Evolutionary conservation across 352 stramenopile species (phyloP), one percentile per base, ranked within the genome.

Genomic region (Phytophthora sp.): DNA sequence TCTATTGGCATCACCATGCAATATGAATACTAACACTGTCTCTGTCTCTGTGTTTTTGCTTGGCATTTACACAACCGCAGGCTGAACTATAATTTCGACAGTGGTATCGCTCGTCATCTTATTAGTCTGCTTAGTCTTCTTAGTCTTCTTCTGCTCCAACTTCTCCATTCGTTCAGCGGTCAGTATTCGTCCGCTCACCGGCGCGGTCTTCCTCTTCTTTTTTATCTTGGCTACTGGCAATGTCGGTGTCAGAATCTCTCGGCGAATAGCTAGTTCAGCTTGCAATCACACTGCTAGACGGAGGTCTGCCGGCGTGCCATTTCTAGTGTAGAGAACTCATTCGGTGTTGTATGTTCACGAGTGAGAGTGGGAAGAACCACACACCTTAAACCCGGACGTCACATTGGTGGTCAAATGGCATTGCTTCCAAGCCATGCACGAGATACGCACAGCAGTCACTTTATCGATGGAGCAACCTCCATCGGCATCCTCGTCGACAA

Each of bases 381-480:
- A 47, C 5, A 26, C 38, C n/a, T 45, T 24, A 11, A 47, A 47
- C 15, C 41, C 4, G 3, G 41, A 47, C 21, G 8, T 18, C 8
- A 47, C 23, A n/a, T 30, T 29, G 6, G 41, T 47, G 8, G 41
- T 21, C 27, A 47, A 47, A 21, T 30, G 11, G 41, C 41, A 47
- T 7, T 21, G 41, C 3, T 24, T 24, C 41, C 41, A 47, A 47
- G 41, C 21, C 41, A 47, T 30, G 8, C 21, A 47, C 11, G 20
- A 47, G 4, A 30, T 9, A 13, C 21, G 27, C 9, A 31, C 23
- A 5, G 47, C 47, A 2, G 47, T 21, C 4, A 18, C 6, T 9
- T 55, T 55, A 33, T 55, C 29, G 9, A 55, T 55, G 8, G 29
- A 41, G 30, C 42, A 55, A 33, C 30, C 8, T 18, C 47, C 47